Base-by-base conservation (phyloP, 768 basidiomycete species). In the Lyophyllum decastes region DNA sequence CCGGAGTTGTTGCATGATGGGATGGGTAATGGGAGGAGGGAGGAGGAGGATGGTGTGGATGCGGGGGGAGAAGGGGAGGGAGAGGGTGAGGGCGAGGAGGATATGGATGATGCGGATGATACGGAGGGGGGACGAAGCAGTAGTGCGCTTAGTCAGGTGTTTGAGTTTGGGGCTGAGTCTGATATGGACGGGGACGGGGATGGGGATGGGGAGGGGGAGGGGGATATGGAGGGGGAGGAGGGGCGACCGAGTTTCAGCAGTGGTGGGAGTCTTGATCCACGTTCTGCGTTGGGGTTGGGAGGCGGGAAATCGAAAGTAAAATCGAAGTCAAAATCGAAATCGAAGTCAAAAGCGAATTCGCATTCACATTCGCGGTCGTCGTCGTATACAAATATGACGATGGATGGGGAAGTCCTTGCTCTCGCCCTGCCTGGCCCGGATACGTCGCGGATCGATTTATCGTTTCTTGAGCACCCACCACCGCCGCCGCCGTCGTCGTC, bases 1-100 rank as follows among this genome's bases (percentile, higher is more conserved):
- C 87, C 87, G 30, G 84, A 80, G 25, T 66, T 86, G 48, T 75
- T 77, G 17, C 73, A 66, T 35, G 33, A 25, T 10, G 30, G 34
- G 25, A 7, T 7, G 16, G 11, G 35, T 7, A 40, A n/a, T n/a
- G 27, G 54, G 4, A 38, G 21, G 17, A 19, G 50, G 12, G 27
- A 44, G 0, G 49, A 57, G 11, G 54, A 55, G n/a, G 56, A 55
- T 17, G 60, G 27, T 2, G 61, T n/a, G n/a, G n/a, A n/a, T n/a
- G n/a, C n/a, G n/a, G 45, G 24, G 25, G 34, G 54, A 2, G 45
- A 26, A 17, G 27, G 50, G 12, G 27, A 44, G 0, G 49, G 51
- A 7, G 54, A 55, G 14, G 57, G 53, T 12, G 60, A 38, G 2
- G 61, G 49, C n/a, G 54, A 52, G 35, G 72, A 69, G 0, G 62